Evolutionary conservation across 2,329 filamentous ascomycete genomes (phyloP).

Genomic region (Thielaviopsis musarum): DNA sequence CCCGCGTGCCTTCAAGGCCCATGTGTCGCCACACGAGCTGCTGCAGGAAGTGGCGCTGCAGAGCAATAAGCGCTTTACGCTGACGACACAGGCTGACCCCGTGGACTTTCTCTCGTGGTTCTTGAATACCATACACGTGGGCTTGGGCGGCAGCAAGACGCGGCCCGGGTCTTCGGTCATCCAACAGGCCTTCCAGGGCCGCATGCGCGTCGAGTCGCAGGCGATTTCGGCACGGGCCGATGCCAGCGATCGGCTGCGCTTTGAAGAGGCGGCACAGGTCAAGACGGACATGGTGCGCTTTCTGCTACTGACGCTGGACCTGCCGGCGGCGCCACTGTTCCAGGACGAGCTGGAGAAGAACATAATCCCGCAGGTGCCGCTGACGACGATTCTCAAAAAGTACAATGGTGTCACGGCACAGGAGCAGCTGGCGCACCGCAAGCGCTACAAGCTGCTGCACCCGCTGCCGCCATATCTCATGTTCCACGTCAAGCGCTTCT

Average conservation of each 20-base stretch:
- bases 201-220: slow-evolving; percentile 81
- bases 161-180: slow-evolving; percentile 74
- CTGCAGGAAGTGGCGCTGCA: slow-evolving; percentile 84
- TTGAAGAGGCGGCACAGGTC: slow-evolving; percentile 77
- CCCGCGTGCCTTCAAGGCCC: slow-evolving; percentile 82
- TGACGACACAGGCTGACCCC: slow-evolving; percentile 83
- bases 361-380: slow-evolving; percentile 84
- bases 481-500: slow-evolving; percentile 95
- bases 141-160: slow-evolving; percentile 75
- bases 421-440: slow-evolving; percentile 74
- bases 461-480: slow-evolving; percentile 81
- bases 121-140: slow-evolving; percentile 84
- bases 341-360: slow-evolving; percentile 89
- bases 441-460: slow-evolving; percentile 77
- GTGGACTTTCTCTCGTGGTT: slow-evolving; percentile 97
- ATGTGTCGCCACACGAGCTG: slow-evolving; percentile 93
- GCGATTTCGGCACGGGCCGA: slow-evolving; percentile 84
- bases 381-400: slow-evolving; percentile 70
- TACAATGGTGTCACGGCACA: slow-evolving; percentile 82
- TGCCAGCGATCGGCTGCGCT: slow-evolving; percentile 70
- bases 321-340: slow-evolving; percentile 84
- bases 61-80: slow-evolving; percentile 81
- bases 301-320: slow-evolving; percentile 81
- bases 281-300: slow-evolving; percentile 64
- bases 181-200: slow-evolving; percentile 86